Conservation (phyloP, 169 alveolate genomes). For the Plasmodium sp. region DNA sequence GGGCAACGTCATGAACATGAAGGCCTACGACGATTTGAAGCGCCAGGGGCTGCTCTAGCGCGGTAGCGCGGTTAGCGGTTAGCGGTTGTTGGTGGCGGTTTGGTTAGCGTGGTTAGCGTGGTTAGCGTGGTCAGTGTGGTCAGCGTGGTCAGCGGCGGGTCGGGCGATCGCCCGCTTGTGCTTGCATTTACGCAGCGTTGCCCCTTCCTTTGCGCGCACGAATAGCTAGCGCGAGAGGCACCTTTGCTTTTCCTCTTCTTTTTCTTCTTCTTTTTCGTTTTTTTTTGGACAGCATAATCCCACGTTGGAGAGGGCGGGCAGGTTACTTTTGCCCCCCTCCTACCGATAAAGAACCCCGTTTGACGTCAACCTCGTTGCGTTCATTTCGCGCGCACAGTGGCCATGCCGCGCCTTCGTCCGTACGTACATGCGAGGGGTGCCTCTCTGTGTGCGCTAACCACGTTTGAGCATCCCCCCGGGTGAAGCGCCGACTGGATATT, state of each 20-base stretch:
- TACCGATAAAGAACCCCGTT: background rate
- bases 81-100: no score
- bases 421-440: background rate
- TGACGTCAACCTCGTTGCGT: background rate
- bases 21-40: slow-evolving; percentile 93
- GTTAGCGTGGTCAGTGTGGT: no score
- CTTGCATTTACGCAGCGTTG: background rate
- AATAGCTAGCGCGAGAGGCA: background rate
- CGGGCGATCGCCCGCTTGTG: background rate
- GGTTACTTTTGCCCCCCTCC: background rate
- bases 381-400: background rate
- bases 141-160: no score
- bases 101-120: no score
- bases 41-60: slow-evolving; percentile 92
- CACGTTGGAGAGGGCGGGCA: background rate
- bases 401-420: background rate
- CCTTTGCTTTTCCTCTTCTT: background rate
- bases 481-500: no score
- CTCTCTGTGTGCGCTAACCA: no score
- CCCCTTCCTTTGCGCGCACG: background rate
- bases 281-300: background rate
- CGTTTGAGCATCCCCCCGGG: no score
- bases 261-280: no score
- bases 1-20: slow-evolving; percentile 96
- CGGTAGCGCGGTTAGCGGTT: no score